phyloP scores from a whole-genome alignment of 2,329 filamentous ascomycete genomes.

The Fusarium acutatum region DNA sequence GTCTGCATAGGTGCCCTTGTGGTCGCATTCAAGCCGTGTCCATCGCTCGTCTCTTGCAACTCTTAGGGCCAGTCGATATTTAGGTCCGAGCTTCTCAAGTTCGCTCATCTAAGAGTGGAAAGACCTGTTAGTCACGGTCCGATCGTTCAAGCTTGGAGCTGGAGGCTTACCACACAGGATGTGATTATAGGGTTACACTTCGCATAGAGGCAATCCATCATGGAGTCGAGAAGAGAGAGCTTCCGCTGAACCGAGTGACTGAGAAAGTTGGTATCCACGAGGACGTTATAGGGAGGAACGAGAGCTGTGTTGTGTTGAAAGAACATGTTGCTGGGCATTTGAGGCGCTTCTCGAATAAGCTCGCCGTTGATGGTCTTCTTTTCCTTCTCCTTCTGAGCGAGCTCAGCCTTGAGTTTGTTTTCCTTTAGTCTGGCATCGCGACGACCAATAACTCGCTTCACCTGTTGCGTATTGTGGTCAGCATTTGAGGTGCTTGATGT shows the following conservation, averaged over 20 bases:
- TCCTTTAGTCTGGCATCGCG: conserved; percentile 84
- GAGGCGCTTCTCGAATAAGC: conserved; percentile 79
- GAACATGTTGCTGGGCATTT: conserved; percentile 85
- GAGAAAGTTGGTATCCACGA: conserved; percentile 88
- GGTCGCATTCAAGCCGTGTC: conserved; percentile 85
- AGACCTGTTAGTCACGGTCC: not conserved
- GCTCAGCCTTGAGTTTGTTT: conserved; percentile 75
- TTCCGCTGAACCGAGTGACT: conserved; percentile 92
- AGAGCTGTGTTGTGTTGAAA: conserved; percentile 89
- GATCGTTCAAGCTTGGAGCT: not conserved
- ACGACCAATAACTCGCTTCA: conserved; percentile 85
- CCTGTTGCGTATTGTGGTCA: conserved; percentile 48
- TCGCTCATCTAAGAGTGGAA: conserved; percentile 61
- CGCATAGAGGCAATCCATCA: conserved; percentile 95
- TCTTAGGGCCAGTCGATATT: conserved; percentile 85
- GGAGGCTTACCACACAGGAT: conserved; percentile 53
- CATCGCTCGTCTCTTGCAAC: conserved; percentile 92
- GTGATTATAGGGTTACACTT: conserved; percentile 92
- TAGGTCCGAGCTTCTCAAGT: conserved; percentile 86
- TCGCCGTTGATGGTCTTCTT: conserved; percentile 66
- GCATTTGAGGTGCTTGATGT: not conserved
- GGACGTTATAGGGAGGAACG: conserved; percentile 74
- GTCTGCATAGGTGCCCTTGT: conserved; percentile 84
- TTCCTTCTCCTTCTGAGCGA: conserved; percentile 64
- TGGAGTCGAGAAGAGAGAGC: conserved; percentile 83